phyloP scores from a whole-genome alignment of 2,329 filamentous ascomycete genomes.

The Phialocephala sp. region DNA sequence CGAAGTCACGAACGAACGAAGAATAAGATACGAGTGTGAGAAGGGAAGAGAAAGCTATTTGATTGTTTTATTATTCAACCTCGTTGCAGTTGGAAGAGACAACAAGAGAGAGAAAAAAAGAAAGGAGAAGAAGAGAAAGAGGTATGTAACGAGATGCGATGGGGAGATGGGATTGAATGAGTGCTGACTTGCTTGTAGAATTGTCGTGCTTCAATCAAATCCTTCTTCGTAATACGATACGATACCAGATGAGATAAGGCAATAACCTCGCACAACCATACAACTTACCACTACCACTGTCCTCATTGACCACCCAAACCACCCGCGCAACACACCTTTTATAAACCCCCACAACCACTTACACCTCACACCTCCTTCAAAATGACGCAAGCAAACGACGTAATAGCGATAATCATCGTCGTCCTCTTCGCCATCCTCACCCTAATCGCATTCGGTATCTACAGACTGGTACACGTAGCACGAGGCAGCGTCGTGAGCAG shows the following conservation, averaged over 20 bases:
- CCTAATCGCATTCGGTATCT: constrained; percentile 67
- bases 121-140: not conserved
- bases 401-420: constrained; percentile 72
- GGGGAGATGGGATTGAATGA: not conserved
- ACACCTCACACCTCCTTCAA: constrained; percentile 40
- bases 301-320: no score
- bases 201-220: not conserved
- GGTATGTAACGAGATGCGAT: not conserved
- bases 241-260: no score
- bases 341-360: constrained; percentile 6
- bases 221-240: no score
- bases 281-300: no score
- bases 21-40: not conserved
- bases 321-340: constrained; percentile 4
- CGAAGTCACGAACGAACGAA: not conserved
- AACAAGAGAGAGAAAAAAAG: no score
- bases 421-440: constrained; percentile 68
- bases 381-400: constrained; percentile 69
- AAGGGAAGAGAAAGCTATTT: not conserved
- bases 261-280: not conserved
- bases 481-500: constrained; percentile 29
- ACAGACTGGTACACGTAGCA: constrained; percentile 61
- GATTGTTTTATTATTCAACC: not conserved
- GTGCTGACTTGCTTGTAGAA: not conserved
- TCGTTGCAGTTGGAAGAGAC: no score